Conservation (phyloP, 2,329 filamentous ascomycete genomes). For the Paracorniculantispora psalliotae region DNA sequence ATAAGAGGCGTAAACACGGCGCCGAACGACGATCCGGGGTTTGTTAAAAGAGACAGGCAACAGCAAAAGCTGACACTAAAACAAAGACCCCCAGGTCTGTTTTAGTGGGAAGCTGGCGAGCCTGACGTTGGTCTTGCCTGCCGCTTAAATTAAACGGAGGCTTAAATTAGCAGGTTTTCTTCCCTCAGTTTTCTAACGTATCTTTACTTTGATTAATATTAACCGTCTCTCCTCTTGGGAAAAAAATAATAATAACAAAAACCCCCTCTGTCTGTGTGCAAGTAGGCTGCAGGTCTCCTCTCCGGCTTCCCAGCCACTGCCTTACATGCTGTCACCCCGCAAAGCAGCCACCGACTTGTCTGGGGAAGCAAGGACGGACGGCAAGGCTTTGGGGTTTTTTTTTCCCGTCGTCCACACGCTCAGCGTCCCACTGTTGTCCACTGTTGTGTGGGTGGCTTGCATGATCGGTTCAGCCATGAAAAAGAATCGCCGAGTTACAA, state of each 20-base stretch:
- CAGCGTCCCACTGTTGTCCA: background rate
- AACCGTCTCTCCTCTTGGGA: no score
- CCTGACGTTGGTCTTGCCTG: no score
- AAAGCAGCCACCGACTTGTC: slow-evolving; percentile 7
- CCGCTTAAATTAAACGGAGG: no score
- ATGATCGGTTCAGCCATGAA: background rate
- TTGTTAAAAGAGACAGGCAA: no score
- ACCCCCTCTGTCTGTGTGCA: no score
- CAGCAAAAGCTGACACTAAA: background rate
- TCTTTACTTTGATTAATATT: no score
- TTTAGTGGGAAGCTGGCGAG: no score
- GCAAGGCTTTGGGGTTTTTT: background rate
- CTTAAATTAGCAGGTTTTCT: no score
- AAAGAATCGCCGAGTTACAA: slow-evolving; percentile 1
- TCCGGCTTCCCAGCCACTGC: background rate
- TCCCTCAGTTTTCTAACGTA: no score
- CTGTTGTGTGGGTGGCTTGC: background rate
- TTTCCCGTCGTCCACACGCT: background rate
- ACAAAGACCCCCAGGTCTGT: no score
- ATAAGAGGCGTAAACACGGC: background rate
- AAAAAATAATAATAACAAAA: no score
- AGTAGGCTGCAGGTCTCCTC: no score
- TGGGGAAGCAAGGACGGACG: background rate
- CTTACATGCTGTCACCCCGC: background rate
- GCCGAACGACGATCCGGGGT: background rate